phyloP scores from a whole-genome alignment of 1,139 yeast species.

The Nakaseomyces delphensis region DNA sequence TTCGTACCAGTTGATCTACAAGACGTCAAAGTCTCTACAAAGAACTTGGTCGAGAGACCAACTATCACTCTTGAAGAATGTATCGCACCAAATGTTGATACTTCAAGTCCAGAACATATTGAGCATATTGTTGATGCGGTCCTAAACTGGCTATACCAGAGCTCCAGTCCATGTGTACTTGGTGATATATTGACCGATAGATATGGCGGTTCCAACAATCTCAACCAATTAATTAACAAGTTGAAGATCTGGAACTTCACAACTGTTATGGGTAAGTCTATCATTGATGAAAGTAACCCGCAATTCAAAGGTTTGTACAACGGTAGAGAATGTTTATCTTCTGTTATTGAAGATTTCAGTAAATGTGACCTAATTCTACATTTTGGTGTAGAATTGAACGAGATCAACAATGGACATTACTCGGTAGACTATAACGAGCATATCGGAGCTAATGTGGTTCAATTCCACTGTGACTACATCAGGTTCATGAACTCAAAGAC shows the following conservation, averaged over 20 bases:
- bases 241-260: conserved; percentile 32
- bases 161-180: conserved; percentile 52
- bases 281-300: conserved; percentile 50
- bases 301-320: conserved; percentile 55
- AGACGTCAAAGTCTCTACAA: conserved; percentile 39
- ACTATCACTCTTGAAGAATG: conserved; percentile 19
- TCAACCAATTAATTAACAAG: conserved; percentile 40
- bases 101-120: conserved; percentile 31
- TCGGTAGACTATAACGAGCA: conserved; percentile 26
- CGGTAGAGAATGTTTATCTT: conserved; percentile 18
- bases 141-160: conserved; percentile 41
- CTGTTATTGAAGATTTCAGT: conserved; percentile 18
- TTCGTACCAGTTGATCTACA: conserved; percentile 67
- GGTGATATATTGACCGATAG: conserved; percentile 61
- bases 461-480: conserved; percentile 38
- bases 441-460: conserved; percentile 22
- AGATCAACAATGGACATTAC: conserved; percentile 47
- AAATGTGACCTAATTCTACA: conserved; percentile 41
- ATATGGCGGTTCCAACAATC: conserved; percentile 34
- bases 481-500: conserved; percentile 29
- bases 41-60: conserved; percentile 28
- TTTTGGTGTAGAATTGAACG: conserved; percentile 46
- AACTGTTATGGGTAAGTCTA: conserved; percentile 31
- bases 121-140: conserved; percentile 40
- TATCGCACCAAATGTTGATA: conserved; percentile 16